These are phyloP conservation scores for Globisporangium parvum DNA, from an alignment of 352 stramenopile genomes.

Conservation along the genomic window DNA sequence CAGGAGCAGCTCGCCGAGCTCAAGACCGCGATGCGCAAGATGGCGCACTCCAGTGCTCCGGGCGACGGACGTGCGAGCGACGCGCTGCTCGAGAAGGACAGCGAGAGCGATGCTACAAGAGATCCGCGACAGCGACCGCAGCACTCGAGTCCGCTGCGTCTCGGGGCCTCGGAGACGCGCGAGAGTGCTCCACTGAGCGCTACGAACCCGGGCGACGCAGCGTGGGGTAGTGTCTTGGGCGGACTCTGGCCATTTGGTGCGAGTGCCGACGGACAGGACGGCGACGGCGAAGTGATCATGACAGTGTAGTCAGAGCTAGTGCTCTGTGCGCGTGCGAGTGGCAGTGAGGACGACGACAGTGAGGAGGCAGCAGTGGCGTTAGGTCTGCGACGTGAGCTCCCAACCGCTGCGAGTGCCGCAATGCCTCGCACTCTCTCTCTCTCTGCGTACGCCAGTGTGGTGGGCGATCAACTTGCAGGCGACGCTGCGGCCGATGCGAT, in stretches of 20 bases:
- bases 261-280: slow-evolving; percentile 25
- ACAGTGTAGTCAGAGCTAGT: slow-evolving; percentile 8
- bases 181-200: not conserved
- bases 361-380: slow-evolving; percentile 33
- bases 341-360: not conserved
- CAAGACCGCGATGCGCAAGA: slow-evolving; percentile 60
- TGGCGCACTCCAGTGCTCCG: slow-evolving; percentile 9
- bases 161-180: not conserved
- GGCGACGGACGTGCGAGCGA: not conserved
- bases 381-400: not conserved
- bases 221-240: slow-evolving; percentile 42
- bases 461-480: not conserved
- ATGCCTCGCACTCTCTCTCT: too few species aligned
- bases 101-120: slow-evolving; percentile 3
- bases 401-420: too few species aligned
- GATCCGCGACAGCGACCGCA: not conserved
- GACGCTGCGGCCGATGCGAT: not conserved
- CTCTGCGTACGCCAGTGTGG: too few species aligned
- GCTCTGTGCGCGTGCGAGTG: not conserved
- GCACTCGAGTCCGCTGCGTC: slow-evolving; percentile 6
- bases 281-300: slow-evolving; percentile 77
- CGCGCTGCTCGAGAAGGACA: not conserved
- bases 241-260: slow-evolving; percentile 37
- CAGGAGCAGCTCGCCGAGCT: slow-evolving; percentile 70
- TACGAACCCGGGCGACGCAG: slow-evolving; percentile 16